Evolutionary conservation across 2,329 filamentous ascomycete species (phyloP).

Genomic region (Graphiopsis chlorocephala): DNA sequence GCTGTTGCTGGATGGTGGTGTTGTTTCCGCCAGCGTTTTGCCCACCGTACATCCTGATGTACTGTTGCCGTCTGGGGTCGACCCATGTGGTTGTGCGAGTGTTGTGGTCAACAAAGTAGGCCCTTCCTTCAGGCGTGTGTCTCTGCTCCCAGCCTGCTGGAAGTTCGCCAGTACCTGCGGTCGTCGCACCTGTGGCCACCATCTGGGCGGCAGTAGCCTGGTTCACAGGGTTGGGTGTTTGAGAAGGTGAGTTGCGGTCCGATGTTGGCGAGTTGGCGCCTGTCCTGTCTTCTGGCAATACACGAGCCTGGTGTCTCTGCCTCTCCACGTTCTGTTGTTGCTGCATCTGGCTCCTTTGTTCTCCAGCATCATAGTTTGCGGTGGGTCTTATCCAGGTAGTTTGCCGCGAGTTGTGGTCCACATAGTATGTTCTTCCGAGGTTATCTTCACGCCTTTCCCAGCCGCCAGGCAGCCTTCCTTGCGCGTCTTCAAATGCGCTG

Average conservation of each 20-base stretch:
- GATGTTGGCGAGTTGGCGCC: conserved; percentile 84
- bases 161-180: conserved; percentile 88
- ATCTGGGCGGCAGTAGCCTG: conserved; percentile 67
- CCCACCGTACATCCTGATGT: conserved; percentile 90
- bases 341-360: conserved; percentile 76
- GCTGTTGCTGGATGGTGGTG: conserved; percentile 93
- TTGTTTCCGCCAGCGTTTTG: conserved; percentile 70
- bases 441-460: conserved; percentile 98
- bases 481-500: conserved; percentile 94
- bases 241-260: conserved; percentile 35
- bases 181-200: conserved; percentile 94
- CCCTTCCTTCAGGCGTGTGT: conserved; percentile 87
- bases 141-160: conserved; percentile 95
- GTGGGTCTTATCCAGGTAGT: conserved; percentile 95
- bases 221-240: conserved; percentile 38
- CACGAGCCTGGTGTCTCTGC: conserved; percentile 89
- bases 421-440: conserved; percentile 91
- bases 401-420: conserved; percentile 94
- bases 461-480: conserved; percentile 84
- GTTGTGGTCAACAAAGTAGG: conserved; percentile 98
- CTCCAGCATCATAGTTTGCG: conserved; percentile 70
- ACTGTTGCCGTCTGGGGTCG: conserved; percentile 93
- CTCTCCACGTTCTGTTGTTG: conserved; percentile 91
- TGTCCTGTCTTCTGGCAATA: conserved; percentile 90
- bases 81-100: conserved; percentile 98